Base-by-base conservation (phyloP, 805 yeast species). In the Candida morakotiae region DNA sequence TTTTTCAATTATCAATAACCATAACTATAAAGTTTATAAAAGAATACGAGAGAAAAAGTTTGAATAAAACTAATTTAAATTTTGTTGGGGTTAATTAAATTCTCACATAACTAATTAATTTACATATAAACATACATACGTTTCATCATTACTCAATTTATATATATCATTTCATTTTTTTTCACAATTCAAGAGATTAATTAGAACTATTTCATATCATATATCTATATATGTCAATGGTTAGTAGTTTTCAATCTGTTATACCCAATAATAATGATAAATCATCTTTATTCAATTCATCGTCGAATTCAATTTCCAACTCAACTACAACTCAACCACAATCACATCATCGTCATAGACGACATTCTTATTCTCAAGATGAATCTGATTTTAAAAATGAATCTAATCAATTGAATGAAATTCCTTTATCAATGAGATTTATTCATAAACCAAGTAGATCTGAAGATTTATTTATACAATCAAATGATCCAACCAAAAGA, bases 371-470 rank as follows among this genome's bases (percentile, higher is more conserved):
- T 28, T 30, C 42, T 2, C 24, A 34, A 17, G 39, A n/a, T 22
- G 9, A 21, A 7, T 23, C 16, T 10, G 33, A 37, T 20, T 26
- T 4, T 10, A 22, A 22, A 8, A 13, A 27, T n/a, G 16, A 13
- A n/a, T 5, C 37, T n/a, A 27, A 23, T 10, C 34, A 23, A 14
- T 18, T 17, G 4, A 24, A 28, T 23, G 41, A 41, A 11, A 21
- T 43, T 35, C 55, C 55, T 7, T 35, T 51, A 26, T 61, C 67
- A 3, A 49, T 67, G 51, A 53, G 56, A 34, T 57, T 64, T 41
- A 56, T 66, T 43, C 70, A 66, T 42, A 64, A 60, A 40, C 73
- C 73, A 10, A 47, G 60, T 18, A 44, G 72, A 28, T 53, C 69
- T 4, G 42, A 44, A 8, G 59, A 53, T 31, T 51, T 58, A 35